phyloP scores from a whole-genome alignment of 2,329 filamentous ascomycete genomes.

The Pestalotiopsis sp. region DNA sequence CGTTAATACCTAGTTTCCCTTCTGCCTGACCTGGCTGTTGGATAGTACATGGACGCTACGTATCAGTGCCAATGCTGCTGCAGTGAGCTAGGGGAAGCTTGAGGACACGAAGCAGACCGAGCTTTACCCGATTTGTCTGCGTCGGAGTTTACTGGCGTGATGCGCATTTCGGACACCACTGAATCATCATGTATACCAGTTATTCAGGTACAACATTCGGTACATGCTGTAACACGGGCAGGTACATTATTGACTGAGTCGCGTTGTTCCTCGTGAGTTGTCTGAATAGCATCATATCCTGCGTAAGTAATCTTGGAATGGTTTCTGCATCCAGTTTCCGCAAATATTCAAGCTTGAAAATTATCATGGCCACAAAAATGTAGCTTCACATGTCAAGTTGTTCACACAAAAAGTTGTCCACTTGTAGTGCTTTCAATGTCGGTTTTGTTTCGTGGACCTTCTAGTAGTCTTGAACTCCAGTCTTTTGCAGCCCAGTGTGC shows the following conservation, averaged over 20 bases:
- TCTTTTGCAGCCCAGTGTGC: no score
- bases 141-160: neutral
- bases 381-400: neutral
- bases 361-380: neutral
- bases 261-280: no score
- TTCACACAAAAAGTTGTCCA: no score
- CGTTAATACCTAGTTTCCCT: neutral
- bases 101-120: constrained; percentile 31
- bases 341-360: neutral
- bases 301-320: no score
- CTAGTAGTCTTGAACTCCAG: no score
- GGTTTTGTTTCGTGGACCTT: no score
- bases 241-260: no score
- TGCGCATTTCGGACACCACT: no score
- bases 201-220: no score
- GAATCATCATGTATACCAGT: no score
- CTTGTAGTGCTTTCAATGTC: no score
- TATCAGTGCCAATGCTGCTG: constrained; percentile 4
- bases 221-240: no score
- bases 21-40: constrained; percentile 11
- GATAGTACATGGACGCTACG: neutral
- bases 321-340: neutral
- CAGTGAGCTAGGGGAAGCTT: constrained; percentile 7
- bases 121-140: constrained; percentile 25
- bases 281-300: neutral